These are phyloP conservation scores for Pseudogymnoascus sp. DNA, from an alignment of 2,329 filamentous ascomycete species.

Conservation along the genomic window DNA sequence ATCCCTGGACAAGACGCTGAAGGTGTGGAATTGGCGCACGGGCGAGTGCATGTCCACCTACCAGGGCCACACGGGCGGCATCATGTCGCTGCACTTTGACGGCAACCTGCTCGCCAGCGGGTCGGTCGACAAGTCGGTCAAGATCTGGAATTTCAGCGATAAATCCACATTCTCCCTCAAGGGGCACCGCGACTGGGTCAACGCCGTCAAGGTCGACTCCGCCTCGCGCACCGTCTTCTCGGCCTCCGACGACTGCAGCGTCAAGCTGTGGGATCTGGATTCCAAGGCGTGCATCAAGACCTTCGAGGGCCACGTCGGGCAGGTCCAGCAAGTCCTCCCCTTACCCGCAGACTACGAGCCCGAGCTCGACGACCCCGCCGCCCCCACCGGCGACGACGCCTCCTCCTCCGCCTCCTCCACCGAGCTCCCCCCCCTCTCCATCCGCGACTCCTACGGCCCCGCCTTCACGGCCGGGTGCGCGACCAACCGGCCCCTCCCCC, in stretches of 20 bases:
- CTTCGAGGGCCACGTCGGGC: constrained; percentile 86
- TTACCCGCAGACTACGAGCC: constrained; percentile 85
- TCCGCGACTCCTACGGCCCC: constrained; percentile 28
- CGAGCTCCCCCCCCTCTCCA: neutral
- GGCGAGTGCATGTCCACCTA: constrained; percentile 79
- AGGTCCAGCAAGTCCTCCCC: constrained; percentile 84
- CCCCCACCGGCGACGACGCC: constrained; percentile 42
- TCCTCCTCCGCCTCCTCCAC: constrained; percentile 20
- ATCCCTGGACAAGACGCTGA: constrained; percentile 77
- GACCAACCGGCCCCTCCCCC: constrained; percentile 61
- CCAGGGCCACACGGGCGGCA: constrained; percentile 67
- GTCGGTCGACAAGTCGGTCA: constrained; percentile 81
- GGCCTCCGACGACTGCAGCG: constrained; percentile 84
- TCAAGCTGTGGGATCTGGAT: constrained; percentile 90
- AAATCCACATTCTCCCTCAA: constrained; percentile 71
- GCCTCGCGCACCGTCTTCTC: constrained; percentile 80
- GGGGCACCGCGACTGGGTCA: constrained; percentile 91
- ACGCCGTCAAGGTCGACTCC: constrained; percentile 82
- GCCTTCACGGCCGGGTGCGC: constrained; percentile 52
- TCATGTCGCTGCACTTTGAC: constrained; percentile 83
- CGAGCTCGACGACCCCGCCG: constrained; percentile 49
- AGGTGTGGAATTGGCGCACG: constrained; percentile 94
- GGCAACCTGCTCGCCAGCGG: constrained; percentile 77
- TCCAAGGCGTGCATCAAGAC: constrained; percentile 65
- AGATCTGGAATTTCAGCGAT: constrained; percentile 85